Percentiles rank a stretch among this genome's conserved stretches.
phyloP scores from a whole-genome alignment of 257 asterid species.

The Fraxinus cuspidata region DNA sequence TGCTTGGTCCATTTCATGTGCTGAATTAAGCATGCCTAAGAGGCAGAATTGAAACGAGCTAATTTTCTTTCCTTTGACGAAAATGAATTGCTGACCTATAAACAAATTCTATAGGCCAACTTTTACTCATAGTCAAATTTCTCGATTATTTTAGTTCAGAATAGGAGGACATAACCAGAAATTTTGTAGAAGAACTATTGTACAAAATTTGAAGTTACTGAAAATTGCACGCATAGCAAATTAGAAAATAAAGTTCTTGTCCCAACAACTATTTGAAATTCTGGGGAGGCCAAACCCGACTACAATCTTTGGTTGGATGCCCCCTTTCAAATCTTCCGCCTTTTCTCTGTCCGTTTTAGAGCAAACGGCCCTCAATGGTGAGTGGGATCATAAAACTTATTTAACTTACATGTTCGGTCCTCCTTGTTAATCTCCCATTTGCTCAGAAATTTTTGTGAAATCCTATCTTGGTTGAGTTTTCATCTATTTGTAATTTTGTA shows the following conservation, averaged over 20 bases:
- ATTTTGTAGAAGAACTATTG: background rate
- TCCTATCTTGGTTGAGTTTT: background rate
- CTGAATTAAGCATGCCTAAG: background rate
- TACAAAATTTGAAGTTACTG: background rate
- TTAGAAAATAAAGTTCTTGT: background rate
- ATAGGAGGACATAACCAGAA: background rate
- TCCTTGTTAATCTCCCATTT: background rate
- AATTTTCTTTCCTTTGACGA: background rate
- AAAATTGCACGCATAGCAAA: background rate
- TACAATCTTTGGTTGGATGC: background rate
- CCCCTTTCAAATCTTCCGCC: background rate
- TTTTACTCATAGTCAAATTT: background rate
- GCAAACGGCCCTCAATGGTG: background rate
- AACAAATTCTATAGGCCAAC: background rate
- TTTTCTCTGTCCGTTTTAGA: background rate
- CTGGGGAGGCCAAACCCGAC: background rate
- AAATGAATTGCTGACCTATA: background rate
- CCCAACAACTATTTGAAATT: background rate
- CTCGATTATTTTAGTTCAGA: background rate
- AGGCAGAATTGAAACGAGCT: background rate
- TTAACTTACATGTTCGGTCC: background rate
- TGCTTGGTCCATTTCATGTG: background rate
- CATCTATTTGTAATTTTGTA: background rate
- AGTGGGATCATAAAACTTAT: background rate
- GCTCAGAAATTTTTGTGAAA: background rate